Conservation (phyloP, 345 rosid species). For the Euphorbia peplus region DNA sequence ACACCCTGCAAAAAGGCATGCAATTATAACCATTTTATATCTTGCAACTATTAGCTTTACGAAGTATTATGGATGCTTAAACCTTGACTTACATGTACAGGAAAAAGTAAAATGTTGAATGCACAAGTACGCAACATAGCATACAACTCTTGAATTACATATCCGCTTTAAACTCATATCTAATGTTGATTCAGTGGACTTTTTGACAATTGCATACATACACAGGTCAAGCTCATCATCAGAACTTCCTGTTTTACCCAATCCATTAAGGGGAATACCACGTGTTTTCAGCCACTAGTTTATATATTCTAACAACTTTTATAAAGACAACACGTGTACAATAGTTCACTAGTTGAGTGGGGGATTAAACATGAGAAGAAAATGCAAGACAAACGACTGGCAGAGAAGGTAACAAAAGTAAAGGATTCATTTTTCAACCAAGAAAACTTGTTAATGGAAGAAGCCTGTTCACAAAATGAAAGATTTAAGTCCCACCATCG, state of each 20-base stretch:
- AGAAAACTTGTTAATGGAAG: background rate
- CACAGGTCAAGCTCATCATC: background rate
- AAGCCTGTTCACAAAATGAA: background rate
- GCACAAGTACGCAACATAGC: background rate
- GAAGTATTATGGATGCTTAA: background rate
- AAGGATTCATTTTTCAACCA: background rate
- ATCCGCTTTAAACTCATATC: background rate
- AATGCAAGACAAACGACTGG: background rate
- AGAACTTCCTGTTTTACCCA: background rate
- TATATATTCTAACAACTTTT: background rate
- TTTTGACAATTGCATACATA: background rate
- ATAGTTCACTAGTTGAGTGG: background rate
- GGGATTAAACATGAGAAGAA: background rate
- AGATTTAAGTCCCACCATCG: background rate
- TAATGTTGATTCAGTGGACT: background rate
- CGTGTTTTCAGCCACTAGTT: background rate
- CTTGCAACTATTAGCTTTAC: background rate
- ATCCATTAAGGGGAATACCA: background rate
- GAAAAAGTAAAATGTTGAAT: background rate
- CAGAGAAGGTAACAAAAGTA: background rate
- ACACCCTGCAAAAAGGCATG: constrained; percentile 70
- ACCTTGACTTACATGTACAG: constrained; percentile 15
- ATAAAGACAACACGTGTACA: background rate
- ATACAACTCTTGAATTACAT: background rate
- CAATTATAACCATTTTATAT: background rate